Percentiles rank a stretch among this genome's conserved stretches.
phyloP scores from a whole-genome alignment of 2,329 filamentous ascomycete genomes.

The Sarocladiaceae sp. region DNA sequence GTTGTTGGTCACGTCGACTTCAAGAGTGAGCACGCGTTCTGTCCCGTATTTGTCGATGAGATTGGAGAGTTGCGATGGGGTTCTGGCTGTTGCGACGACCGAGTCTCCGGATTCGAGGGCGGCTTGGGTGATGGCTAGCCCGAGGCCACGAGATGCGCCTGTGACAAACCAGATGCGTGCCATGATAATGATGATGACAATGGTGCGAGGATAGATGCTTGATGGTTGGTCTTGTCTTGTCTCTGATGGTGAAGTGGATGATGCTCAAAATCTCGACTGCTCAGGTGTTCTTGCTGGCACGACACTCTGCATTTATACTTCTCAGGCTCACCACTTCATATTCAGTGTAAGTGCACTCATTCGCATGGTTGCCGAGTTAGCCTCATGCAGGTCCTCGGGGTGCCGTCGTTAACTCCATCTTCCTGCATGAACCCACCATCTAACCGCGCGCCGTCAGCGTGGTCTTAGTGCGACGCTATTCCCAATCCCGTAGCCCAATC shows the following conservation, averaged over 20 bases:
- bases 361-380: no score
- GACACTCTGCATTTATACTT: no score
- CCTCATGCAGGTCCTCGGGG: background rate
- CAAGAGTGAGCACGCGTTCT: slow-evolving; percentile 41
- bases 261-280: no score
- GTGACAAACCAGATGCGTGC: slow-evolving; percentile 41
- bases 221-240: no score
- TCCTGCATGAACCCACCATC: background rate
- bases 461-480: background rate
- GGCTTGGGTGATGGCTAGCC: slow-evolving; percentile 32
- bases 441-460: background rate
- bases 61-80: slow-evolving; percentile 27
- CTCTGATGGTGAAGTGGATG: no score
- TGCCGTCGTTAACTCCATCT: background rate
- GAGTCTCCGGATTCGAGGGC: slow-evolving; percentile 34
- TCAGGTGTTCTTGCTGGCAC: no score
- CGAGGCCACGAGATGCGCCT: slow-evolving; percentile 43
- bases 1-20: slow-evolving; percentile 52
- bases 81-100: slow-evolving; percentile 42
- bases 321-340: no score
- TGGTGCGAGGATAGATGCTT: background rate
- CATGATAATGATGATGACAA: slow-evolving; percentile 18
- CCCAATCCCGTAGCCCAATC: background rate
- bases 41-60: slow-evolving; percentile 31
- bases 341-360: no score